Conservation (phyloP, 176 grass and related monocot species). For the Avena sativa region DNA sequence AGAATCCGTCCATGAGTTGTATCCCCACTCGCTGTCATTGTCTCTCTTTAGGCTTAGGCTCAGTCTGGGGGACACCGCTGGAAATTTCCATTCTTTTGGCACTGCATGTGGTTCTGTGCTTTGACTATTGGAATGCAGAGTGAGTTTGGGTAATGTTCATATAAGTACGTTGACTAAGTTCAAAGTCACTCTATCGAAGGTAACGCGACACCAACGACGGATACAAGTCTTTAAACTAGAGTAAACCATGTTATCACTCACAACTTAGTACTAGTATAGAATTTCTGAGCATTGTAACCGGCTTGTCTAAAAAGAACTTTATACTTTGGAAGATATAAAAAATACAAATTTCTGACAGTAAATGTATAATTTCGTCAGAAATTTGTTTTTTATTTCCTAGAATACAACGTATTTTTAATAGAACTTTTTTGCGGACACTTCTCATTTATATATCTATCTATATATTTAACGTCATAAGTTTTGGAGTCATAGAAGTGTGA, state of each 20-base stretch:
- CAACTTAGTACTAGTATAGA: no score
- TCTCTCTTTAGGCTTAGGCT: neutral
- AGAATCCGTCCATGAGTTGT: slow-evolving; percentile 1
- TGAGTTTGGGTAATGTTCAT: neutral
- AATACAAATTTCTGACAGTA: no score
- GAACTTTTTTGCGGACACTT: no score
- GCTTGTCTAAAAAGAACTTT: neutral
- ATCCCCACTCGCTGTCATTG: neutral
- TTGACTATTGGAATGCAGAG: neutral
- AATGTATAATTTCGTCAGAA: no score
- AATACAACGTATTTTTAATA: no score
- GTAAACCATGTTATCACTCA: neutral
- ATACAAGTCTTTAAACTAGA: neutral
- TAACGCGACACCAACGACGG: neutral
- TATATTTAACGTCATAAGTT: no score
- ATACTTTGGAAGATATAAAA: no score
- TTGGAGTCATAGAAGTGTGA: no score
- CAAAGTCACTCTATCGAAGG: neutral
- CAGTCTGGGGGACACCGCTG: neutral
- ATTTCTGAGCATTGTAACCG: no score
- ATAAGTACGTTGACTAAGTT: neutral
- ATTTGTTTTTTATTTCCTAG: no score
- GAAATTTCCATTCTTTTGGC: neutral
- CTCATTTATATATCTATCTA: no score
- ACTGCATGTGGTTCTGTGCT: neutral